phyloP scores from a whole-genome alignment of 176 grass and related monocot genomes.

The Cymbopogon citratus region DNA sequence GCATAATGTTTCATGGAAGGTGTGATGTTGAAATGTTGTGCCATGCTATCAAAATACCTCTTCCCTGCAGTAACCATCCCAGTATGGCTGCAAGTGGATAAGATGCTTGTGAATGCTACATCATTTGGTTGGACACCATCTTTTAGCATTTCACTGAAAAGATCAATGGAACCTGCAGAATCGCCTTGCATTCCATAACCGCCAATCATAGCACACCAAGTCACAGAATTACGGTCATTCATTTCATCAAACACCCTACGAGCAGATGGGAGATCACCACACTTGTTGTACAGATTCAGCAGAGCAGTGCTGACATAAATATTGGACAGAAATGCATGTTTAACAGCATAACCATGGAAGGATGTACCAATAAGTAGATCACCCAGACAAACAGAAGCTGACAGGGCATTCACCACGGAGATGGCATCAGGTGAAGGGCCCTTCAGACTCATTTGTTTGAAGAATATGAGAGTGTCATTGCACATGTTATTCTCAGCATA shows the following conservation, averaged over 20 bases:
- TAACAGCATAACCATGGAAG: constrained; percentile 58
- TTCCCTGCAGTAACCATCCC: constrained; percentile 74
- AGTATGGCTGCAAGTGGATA: constrained; percentile 63
- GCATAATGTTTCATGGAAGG: too few relatives aligned
- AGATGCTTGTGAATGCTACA: constrained; percentile 56
- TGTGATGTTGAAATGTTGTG: too few relatives aligned
- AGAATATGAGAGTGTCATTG: constrained; percentile 41
- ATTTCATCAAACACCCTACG: constrained; percentile 48
- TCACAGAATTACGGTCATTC: constrained; percentile 47
- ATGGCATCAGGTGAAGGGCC: constrained; percentile 49
- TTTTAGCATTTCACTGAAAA: constrained; percentile 58
- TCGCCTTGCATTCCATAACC: constrained; percentile 73
- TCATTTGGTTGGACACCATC: constrained; percentile 58
- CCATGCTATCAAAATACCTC: too few relatives aligned
- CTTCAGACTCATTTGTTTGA: constrained; percentile 44
- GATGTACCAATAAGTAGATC: constrained; percentile 41
- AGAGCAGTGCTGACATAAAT: constrained; percentile 59
- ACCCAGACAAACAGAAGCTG: constrained; percentile 47
- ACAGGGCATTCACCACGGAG: constrained; percentile 52
- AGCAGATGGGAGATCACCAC: constrained; percentile 49
- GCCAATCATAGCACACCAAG: constrained; percentile 70
- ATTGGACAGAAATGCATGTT: constrained; percentile 40
- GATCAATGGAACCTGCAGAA: constrained; percentile 44
- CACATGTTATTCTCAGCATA: constrained; percentile 52
- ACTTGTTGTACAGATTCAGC: constrained; percentile 68